These are phyloP conservation scores for Wickerhamomyces sp. DNA, from an alignment of 1,139 yeast species.

Conservation along the genomic window DNA sequence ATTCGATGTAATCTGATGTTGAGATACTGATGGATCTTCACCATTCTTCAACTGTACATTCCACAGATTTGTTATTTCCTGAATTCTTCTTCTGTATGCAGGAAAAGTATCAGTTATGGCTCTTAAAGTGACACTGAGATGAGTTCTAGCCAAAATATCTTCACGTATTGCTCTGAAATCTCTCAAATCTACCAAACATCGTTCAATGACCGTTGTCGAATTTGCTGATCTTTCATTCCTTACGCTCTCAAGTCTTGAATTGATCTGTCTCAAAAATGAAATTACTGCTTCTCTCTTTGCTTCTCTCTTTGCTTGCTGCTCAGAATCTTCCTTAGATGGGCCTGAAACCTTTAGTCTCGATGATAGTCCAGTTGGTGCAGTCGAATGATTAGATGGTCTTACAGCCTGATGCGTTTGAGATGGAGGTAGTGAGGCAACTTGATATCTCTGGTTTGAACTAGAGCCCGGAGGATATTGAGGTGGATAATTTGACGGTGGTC, in stretches of 20 bases:
- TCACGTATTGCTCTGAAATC: not conserved
- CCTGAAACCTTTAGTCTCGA: no score
- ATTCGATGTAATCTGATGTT: no score
- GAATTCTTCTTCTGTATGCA: not conserved
- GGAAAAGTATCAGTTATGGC: not conserved
- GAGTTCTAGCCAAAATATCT: not conserved
- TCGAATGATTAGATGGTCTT: no score
- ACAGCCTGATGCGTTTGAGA: no score
- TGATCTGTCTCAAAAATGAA: not conserved
- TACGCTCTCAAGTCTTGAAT: not conserved
- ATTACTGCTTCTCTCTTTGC: not conserved
- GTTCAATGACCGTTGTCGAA: not conserved
- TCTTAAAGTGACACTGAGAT: not conserved
- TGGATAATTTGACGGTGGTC: no score
- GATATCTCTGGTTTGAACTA: no score
- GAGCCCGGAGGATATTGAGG: no score
- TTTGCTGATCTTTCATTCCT: not conserved
- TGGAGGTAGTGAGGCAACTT: no score
- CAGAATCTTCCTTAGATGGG: no score
- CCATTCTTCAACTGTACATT: not conserved
- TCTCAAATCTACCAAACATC: not conserved
- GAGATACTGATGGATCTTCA: not conserved
- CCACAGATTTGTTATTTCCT: not conserved
- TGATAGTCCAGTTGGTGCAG: no score
- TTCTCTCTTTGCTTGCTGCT: not conserved